Conservation (phyloP, 2,329 filamentous ascomycete genomes). For the Ophiostoma montium region DNA sequence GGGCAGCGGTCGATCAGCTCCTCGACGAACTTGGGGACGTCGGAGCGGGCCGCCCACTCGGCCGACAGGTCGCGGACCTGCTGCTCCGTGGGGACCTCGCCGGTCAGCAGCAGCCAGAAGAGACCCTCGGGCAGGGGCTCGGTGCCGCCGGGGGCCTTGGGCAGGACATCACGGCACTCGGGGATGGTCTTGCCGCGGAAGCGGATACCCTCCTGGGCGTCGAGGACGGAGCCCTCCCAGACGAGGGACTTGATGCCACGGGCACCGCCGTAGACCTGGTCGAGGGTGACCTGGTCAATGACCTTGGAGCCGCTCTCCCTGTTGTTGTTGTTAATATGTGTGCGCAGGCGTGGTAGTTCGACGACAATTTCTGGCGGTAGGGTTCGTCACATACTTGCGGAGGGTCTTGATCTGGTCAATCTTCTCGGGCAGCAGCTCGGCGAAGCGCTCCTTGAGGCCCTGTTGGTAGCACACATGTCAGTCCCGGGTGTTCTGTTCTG, state of each 20-base stretch:
- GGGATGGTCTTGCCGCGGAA: conserved; percentile 99
- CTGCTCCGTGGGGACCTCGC: conserved; percentile 93
- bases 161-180: conserved; percentile 93
- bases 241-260: conserved; percentile 98
- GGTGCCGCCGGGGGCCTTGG: conserved; percentile 90
- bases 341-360: too few species aligned
- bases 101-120: conserved; percentile 98
- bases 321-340: conserved; percentile 1
- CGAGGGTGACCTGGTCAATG: conserved; percentile 92
- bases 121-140: conserved; percentile 98
- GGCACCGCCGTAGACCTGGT: conserved; percentile 98
- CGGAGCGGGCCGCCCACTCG: conserved; percentile 96
- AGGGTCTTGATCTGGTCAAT: conserved; percentile 99
- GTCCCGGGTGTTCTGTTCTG: background rate
- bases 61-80: conserved; percentile 97
- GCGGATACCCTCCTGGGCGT: conserved; percentile 96
- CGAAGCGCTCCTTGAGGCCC: conserved; percentile 97
- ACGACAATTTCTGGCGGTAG: background rate
- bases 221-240: conserved; percentile 97
- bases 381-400: conserved; percentile 56
- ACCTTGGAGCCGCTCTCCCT: conserved; percentile 94
- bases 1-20: conserved; percentile 99
- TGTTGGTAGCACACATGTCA: conserved; percentile 25
- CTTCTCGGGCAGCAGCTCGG: conserved; percentile 87
- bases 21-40: conserved; percentile 94